Evolutionary conservation across 345 rosid genomes (phyloP).

Genomic region (Eucalyptus brandiana): DNA sequence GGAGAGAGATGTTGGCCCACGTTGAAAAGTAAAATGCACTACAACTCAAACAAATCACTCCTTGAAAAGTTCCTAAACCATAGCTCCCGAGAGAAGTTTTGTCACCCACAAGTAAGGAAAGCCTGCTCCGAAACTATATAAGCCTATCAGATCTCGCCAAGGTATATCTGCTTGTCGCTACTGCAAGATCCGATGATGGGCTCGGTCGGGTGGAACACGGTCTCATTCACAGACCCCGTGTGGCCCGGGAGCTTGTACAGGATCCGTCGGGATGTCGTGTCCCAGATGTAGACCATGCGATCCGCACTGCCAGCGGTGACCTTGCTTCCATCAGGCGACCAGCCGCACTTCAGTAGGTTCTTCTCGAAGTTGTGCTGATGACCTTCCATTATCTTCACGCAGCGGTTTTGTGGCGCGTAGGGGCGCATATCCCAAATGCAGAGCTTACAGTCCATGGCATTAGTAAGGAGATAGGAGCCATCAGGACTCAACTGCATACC

Average conservation of each 20-base stretch:
- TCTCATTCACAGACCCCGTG: conserved; percentile 82
- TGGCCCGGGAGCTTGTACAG: conserved; percentile 96
- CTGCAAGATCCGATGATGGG: conserved; percentile 95
- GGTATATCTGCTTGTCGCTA: conserved; percentile 85
- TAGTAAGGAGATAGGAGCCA: conserved; percentile 93
- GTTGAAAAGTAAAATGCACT: background rate
- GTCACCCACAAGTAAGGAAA: background rate
- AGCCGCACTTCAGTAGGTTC: conserved; percentile 75
- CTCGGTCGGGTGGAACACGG: conserved; percentile 75
- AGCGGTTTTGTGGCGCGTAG: conserved; percentile 91
- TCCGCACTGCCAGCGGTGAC: conserved; percentile 94
- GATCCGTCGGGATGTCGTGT: conserved; percentile 78
- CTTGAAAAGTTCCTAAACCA: background rate
- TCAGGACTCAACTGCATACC: conserved; percentile 94
- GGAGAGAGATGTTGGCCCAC: background rate
- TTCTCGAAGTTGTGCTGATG: conserved; percentile 98
- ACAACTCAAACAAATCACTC: background rate
- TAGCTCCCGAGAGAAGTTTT: background rate
- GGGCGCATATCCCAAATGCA: conserved; percentile 99
- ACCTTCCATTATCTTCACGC: conserved; percentile 85
- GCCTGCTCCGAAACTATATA: background rate
- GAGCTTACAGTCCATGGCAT: conserved; percentile 91
- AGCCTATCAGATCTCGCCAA: conserved; percentile 66
- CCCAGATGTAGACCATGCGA: conserved; percentile 97
- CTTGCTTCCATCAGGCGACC: conserved; percentile 97